These are phyloP conservation scores for Groenewaldozyma auringiensis DNA, from an alignment of 1,139 yeast species.

Conservation along the genomic window DNA sequence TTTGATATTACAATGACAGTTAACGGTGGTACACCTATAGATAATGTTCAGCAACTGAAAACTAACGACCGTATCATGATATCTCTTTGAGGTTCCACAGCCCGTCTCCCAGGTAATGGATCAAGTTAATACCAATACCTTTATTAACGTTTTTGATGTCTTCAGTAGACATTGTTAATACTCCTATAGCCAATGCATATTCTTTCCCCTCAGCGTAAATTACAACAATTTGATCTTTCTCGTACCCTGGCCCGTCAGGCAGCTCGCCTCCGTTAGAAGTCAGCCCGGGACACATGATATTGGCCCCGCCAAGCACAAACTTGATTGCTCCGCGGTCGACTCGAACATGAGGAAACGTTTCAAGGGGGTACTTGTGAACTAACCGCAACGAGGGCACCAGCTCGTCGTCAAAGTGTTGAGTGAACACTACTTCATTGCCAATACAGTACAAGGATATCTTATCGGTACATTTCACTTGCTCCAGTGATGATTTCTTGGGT, in stretches of 20 bases:
- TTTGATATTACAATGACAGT: conserved; percentile 26
- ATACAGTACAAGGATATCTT: conserved; percentile 71
- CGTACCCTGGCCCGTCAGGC: conserved; percentile 57
- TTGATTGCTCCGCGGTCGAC: conserved; percentile 97
- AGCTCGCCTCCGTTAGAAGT: conserved; percentile 83
- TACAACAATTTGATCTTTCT: conserved; percentile 63
- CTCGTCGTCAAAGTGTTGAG: conserved; percentile 75
- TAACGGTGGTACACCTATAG: conserved; percentile 35
- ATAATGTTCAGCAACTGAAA: conserved; percentile 17
- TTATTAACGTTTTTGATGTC: conserved; percentile 79
- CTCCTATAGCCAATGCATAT: conserved; percentile 83
- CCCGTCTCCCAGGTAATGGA: conserved; percentile 87
- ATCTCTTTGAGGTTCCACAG: conserved; percentile 28
- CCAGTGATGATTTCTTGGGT: conserved; percentile 87
- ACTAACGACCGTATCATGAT: neutral
- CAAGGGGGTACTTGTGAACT: conserved; percentile 51
- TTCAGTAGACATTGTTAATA: conserved; percentile 78
- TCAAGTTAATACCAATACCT: conserved; percentile 82
- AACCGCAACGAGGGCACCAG: conserved; percentile 68
- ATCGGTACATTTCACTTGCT: conserved; percentile 81
- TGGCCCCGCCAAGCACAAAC: conserved; percentile 89
- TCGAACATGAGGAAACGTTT: conserved; percentile 72
- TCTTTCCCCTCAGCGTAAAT: conserved; percentile 93
- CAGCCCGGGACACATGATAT: conserved; percentile 95
- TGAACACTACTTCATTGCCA: conserved; percentile 66